Evolutionary conservation across 306 rosid species (phyloP), one percentile per base, ranked within the genome.

Genomic region (Malus asiatica): DNA sequence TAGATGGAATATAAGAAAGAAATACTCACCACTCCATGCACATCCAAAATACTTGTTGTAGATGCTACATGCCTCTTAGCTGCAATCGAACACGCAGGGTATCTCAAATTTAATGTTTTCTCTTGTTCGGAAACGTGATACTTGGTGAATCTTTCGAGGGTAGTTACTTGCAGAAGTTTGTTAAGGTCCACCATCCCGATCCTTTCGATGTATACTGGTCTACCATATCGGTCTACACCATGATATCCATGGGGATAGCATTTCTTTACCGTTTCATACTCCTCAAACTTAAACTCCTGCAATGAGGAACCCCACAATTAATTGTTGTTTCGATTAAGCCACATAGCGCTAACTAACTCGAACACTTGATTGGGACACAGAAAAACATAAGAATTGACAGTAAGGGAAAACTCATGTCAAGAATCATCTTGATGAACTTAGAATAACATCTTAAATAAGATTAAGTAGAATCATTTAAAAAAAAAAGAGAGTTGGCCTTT

Each of bases 181-280:
- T 83, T 79, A 35, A 94, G 89, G 84, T 94, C 93, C 68, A 90
- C 81, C 92, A 88, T 76, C 70, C 97, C 98, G 40, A 84, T 62
- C 81, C 95, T 86, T 82, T 94, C 98, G 11, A 94, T 89, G 77
- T 94, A 92, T 35, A 94, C 35, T 4, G 97, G 98, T 81, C 98
- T 89, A 1, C 97, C 98, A 51, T 25, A 59, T 81, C 79, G 89
- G 73, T 94, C 98, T 63, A 94, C 97, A 19, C 96, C 92, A 65
- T 94, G 98, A 75, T 52, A 94, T 71, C 98, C 98, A 74, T 90
- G 93, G 53, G 96, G 98, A 81, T 94, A 94, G 51, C 89, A 85
- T 77, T 85, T 86, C 79, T 91, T 92, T n/a, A 94, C 97, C 33
- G 81, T 87, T n/a, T 78, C 80, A 77, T 64, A 64, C 80, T 92